Evolutionary conservation across 75 land plant genomes (phyloP), one percentile per base, ranked within the genome.

Genomic region (Isoetes taiwanensis): DNA sequence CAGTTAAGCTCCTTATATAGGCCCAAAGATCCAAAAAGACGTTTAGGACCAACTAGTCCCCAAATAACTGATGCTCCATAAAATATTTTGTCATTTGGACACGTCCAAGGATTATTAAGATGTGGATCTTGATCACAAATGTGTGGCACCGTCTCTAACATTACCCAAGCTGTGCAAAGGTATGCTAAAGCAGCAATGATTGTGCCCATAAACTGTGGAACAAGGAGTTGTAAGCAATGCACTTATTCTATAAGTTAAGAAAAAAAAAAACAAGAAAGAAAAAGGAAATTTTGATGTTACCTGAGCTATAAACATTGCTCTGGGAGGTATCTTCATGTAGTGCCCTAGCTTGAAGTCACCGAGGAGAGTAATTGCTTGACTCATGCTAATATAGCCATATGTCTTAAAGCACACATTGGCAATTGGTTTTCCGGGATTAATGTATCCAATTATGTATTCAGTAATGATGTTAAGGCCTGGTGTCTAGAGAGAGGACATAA

Each of bases 401-500:
- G 76, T 64, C 68, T 82, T 82, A 60, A 82, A 82, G 4, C 56
- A 41, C n/a, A 82, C 72, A 34, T 79, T 82, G 0, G 85, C 85
- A 9, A 82, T 46, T 0, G 85, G 85, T 40, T 40, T 71, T 1
- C 83, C 79, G 0, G 73, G 85, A 6, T 54, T 64, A 1, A 79
- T 37, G 56, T 79, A 79, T 0, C 85, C 85, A 0, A 79, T 76
- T 6, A 79, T 61, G 64, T 72, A 39, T 69, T 82, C 83, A 1
- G 85, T 72, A 31, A 82, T 72, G 19, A 82, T 66, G 53, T 76
- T 79, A 27, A 82, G 56, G 14, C 76, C 83, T 28, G 73, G 65
- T 64, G 35, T 40, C 84, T 77, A 67, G 31, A 52, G 0, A 24
- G 37, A 48, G 21, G 21, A 26, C 14, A 37, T 37, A 37, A 37